Evolutionary conservation across 1,139 yeast genomes (phyloP), one percentile per base, ranked within the genome.

Genomic region (Casaregolazyma lundiana): DNA sequence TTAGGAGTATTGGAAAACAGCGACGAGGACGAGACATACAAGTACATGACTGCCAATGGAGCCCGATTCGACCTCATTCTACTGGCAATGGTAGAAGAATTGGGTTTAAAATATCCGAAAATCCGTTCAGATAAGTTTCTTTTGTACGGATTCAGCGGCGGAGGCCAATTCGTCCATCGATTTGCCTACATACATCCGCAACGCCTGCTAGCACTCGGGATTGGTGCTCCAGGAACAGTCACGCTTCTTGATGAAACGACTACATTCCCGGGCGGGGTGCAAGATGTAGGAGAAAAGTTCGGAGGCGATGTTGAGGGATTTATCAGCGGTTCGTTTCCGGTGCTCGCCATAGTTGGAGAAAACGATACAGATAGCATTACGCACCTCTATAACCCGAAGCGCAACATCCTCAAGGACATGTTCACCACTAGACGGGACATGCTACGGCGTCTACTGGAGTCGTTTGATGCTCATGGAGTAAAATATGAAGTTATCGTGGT

Each of bases 81-180:
- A 2, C 35, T 48, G 18, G 29, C 35, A 11, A 48, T 48, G 46
- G 30, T 48, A 5, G 46, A 38, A 2, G 46, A 48, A 35, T 30
- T 38, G 16, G 13, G 21, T 8, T 16, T 11, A 11, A 24, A 32
- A 11, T 47, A 43, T 18, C 40, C 45, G 4, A 35, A 37, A 18
- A 34, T 47, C 20, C 30, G 37, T 4, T 20, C 18, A 3, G 22
- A 22, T 11, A 41, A 45, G 20, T 35, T 47, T 26, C 20, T 41
- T 15, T 30, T 47, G 37, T 30, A 18, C 15, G 50, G 50, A 11
- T 47, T 47, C 35, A 36, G 44, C n/a, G 50, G 50, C 29, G 50
- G 50, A 6, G 50, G 46, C 19, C 50, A 47, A 17, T 47, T 45
- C 30, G 40, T 29, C 6, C 50, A 47, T 29, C 29, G 50, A n/a